These are phyloP conservation scores for Colletotrichum orchidophilum DNA, from an alignment of 2,329 filamentous ascomycete genomes.

Conservation along the genomic window DNA sequence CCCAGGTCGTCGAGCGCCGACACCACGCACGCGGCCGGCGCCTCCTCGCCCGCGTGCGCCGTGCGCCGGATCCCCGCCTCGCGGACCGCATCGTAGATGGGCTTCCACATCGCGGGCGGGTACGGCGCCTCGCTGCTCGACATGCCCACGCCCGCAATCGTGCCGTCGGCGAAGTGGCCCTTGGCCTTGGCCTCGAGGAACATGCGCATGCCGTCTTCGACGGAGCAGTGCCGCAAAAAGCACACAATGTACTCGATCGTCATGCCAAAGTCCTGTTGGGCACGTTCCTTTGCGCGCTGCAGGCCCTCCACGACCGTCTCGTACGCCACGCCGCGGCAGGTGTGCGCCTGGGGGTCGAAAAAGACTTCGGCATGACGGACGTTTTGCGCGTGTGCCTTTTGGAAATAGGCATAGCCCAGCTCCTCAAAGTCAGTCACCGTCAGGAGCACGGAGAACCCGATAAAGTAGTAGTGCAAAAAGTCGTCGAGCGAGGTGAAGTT, in stretches of 20 bases:
- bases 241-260: slow-evolving; percentile 75
- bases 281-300: slow-evolving; percentile 65
- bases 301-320: slow-evolving; percentile 72
- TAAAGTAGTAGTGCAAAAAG: slow-evolving; percentile 83
- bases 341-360: slow-evolving; percentile 83
- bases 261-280: slow-evolving; percentile 70
- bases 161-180: slow-evolving; percentile 59
- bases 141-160: slow-evolving; percentile 71
- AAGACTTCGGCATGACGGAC: slow-evolving; percentile 81
- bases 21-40: slow-evolving; percentile 71
- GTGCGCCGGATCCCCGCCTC: slow-evolving; percentile 65
- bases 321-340: slow-evolving; percentile 69
- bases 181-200: slow-evolving; percentile 47
- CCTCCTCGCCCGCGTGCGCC: slow-evolving; percentile 81
- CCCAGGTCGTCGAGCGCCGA: slow-evolving; percentile 69
- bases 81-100: slow-evolving; percentile 65
- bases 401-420: slow-evolving; percentile 77
- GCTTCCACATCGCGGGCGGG: slow-evolving; percentile 67
- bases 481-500: slow-evolving; percentile 77
- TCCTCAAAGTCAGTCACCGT: slow-evolving; percentile 75
- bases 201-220: slow-evolving; percentile 60
- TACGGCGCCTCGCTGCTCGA: slow-evolving; percentile 70
- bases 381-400: slow-evolving; percentile 68
- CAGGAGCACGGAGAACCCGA: slow-evolving; percentile 76
- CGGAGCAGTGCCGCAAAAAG: slow-evolving; percentile 75